Base-by-base conservation (phyloP, 192 early-diverging fungal genomes). In the Obelidium mucronatum region DNA sequence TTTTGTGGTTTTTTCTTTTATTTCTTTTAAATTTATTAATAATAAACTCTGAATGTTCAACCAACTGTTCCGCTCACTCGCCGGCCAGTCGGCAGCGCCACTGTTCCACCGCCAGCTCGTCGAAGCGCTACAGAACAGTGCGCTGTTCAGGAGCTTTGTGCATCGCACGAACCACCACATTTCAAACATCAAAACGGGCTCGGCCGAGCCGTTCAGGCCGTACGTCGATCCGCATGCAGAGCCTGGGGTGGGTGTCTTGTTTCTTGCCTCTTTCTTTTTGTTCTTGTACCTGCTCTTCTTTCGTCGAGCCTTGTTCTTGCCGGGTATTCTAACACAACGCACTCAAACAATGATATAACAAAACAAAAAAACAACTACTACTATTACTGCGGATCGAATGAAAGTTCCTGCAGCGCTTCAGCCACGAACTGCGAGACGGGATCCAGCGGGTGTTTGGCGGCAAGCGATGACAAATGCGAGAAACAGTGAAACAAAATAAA, bases 91-190 rank as follows among this genome's bases (percentile, higher is more conserved):
- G 19, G 72, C 48, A 2, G 15, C 72, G 15, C 72, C 72, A n/a
- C 19, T 42, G 22, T 33, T 74, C 4, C 72, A 74, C 40, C 72
- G 72, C 59, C 56, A 74, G 72, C 72, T 74, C 3, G 72, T 74
- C 1, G 72, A 74, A 13, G 19, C 31, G 6, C 72, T 74, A 4
- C 2, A 15, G 48, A 74, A 74, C 60, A 74, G 42, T 31, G 37
- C 6, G 5, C 17, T 74, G 55, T 74, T 74, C 40, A 30, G 72
- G 30, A 31, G 62, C 37, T 63, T 74, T 74, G 72, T 74, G 55
- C 72, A 74, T 42, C 72, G 72, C 13, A 74, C 72, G 26, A 74
- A 74, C 59, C 72, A 74, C 59, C 59, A 74, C 36, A 72, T 72
- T 37, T 33, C n/a, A 11, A 74, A 63, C 55, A 40, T 74, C 17